Conservation (phyloP, 139 green algal genomes). For the Edaphochlamys debaryana region DNA sequence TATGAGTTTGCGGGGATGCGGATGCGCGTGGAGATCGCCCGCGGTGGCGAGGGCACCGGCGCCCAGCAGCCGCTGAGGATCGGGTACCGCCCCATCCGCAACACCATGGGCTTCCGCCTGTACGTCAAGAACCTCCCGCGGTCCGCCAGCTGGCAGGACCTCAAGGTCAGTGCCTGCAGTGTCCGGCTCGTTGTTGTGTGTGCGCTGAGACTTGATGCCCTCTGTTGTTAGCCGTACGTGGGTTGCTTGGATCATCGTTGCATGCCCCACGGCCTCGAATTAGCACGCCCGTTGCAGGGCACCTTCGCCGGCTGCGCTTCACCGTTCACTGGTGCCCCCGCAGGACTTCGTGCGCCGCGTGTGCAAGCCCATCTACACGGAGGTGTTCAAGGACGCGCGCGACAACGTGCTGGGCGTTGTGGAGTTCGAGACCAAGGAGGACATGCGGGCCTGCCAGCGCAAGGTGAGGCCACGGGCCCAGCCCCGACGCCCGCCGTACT, state of each 20-base stretch:
- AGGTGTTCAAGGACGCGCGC: constrained; percentile 75
- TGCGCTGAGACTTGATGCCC: too few relatives aligned
- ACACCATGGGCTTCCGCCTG: constrained; percentile 57
- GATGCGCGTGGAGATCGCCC: constrained; percentile 67
- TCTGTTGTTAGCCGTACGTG: too few relatives aligned
- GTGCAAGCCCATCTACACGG: constrained; percentile 76
- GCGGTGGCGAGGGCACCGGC: constrained; percentile 28
- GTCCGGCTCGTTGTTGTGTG: too few relatives aligned
- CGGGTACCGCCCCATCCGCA: constrained; percentile 38
- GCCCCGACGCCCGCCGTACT: too few relatives aligned
- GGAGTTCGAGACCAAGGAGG: constrained; percentile 63
- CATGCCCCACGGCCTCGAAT: too few relatives aligned
- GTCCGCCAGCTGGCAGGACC: constrained; percentile 86
- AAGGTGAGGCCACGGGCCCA: background rate
- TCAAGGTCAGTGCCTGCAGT: constrained; percentile 88
- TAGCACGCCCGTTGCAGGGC: too few relatives aligned
- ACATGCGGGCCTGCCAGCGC: constrained; percentile 51
- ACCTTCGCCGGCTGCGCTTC: too few relatives aligned
- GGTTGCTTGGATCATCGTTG: too few relatives aligned
- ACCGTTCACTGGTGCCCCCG: too few relatives aligned
- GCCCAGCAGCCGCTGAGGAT: constrained; percentile 18
- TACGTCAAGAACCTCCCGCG: constrained; percentile 79
- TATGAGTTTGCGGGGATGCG: constrained; percentile 86
- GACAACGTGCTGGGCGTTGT: constrained; percentile 57
- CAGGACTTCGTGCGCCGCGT: constrained; percentile 77